phyloP scores from a whole-genome alignment of 2,329 filamentous ascomycete genomes.

The Colletotrichum sp. region DNA sequence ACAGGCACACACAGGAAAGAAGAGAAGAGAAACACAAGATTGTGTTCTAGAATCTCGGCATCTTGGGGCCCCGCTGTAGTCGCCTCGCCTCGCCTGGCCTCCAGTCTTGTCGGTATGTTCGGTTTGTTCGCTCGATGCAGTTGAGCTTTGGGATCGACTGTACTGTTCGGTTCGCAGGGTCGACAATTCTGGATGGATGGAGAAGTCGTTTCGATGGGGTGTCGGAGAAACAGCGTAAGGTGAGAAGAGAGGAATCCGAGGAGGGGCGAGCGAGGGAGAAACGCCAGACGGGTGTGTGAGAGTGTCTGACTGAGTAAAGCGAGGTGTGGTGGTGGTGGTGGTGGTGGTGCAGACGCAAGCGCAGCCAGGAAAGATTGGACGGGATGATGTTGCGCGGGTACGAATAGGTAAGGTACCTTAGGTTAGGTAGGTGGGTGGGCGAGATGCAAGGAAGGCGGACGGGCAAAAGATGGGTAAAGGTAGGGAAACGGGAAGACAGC shows the following conservation, averaged over 20 bases:
- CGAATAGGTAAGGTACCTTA: not conserved
- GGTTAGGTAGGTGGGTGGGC: not conserved
- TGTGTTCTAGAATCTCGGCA: slow-evolving; percentile 18
- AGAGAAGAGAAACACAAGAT: not conserved
- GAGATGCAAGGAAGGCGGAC: not conserved
- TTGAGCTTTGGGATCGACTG: not conserved
- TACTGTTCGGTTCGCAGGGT: not conserved
- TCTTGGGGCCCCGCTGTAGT: slow-evolving; percentile 12
- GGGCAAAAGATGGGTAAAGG: not conserved
- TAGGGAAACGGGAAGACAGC: not conserved
- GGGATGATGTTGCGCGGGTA: not conserved
- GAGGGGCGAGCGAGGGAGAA: not conserved
- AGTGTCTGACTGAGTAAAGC: slow-evolving; percentile 5
- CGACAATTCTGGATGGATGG: not conserved
- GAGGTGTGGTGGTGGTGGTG: not conserved
- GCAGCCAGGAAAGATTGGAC: not conserved
- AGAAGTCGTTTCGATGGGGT: not conserved
- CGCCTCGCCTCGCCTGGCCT: slow-evolving; percentile 5
- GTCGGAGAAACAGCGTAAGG: not conserved
- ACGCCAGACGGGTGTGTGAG: not conserved
- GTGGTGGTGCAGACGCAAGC: slow-evolving; percentile 1
- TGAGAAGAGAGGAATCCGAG: not conserved
- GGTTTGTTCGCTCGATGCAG: not conserved
- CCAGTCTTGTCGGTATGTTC: not conserved
- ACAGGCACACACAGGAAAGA: not conserved